Conservation (phyloP, 2,329 filamentous ascomycete species). For the Teratosphaeriaceae sp. region DNA sequence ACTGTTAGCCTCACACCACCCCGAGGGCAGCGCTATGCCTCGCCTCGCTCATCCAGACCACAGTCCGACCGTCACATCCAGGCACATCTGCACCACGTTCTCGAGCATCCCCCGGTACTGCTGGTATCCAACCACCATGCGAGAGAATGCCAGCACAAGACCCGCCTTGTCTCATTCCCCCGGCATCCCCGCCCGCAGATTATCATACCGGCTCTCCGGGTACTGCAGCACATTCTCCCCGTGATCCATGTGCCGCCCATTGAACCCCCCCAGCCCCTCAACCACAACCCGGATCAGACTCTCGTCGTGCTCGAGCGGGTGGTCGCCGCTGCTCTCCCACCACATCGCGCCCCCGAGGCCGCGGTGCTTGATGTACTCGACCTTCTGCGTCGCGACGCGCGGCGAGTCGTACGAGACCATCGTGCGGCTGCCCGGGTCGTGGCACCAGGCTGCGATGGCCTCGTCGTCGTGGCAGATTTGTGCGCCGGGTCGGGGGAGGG, state of each 20-base stretch:
- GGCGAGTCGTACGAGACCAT: conserved; percentile 74
- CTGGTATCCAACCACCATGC: too few species aligned
- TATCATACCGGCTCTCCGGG: conserved; percentile 49
- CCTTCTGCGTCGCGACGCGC: conserved; percentile 61
- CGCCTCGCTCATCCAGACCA: too few species aligned
- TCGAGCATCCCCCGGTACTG: too few species aligned
- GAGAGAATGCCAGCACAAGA: too few species aligned
- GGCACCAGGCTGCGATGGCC: conserved; percentile 69
- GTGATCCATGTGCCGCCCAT: conserved; percentile 39
- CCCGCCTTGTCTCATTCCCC: conserved; percentile 22
- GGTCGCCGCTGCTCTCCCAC: conserved; percentile 86
- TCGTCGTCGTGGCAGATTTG: conserved; percentile 57
- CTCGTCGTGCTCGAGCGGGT: conserved; percentile 38
- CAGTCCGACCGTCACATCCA: too few species aligned
- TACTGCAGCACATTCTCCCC: conserved; percentile 44
- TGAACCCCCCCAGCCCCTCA: conserved; percentile 33
- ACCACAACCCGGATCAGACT: conserved; percentile 55
- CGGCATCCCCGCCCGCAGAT: conserved; percentile 40
- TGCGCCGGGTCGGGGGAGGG: conserved; percentile 62
- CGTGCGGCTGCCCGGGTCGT: conserved; percentile 53
- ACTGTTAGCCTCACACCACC: too few species aligned
- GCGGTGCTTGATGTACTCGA: conserved; percentile 59
- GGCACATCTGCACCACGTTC: too few species aligned
- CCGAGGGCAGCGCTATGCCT: too few species aligned
- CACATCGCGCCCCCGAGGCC: conserved; percentile 89